Evolutionary conservation across 805 yeast species (phyloP).

Genomic region (Saccharomycopsis schoenii): DNA sequence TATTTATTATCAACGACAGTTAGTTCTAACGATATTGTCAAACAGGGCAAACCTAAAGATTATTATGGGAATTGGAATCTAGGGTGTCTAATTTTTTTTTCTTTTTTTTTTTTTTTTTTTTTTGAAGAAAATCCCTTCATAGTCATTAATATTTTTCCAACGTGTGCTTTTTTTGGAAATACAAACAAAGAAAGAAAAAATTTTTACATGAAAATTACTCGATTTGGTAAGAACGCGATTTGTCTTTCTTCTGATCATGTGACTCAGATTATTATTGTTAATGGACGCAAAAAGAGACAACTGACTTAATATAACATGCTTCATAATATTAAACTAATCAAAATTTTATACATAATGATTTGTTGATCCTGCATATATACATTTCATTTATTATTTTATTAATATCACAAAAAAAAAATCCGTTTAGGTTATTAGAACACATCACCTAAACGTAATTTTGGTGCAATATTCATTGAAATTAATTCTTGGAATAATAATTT

Average conservation of each 20-base stretch:
- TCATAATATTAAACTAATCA: no score
- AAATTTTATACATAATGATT: no score
- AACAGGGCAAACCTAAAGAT: no score
- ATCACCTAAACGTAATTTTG: constrained; percentile 82
- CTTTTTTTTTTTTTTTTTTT: no score
- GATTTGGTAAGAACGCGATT: background rate
- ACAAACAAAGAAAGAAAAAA: background rate
- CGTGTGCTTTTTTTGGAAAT: background rate
- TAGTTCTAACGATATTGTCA: no score
- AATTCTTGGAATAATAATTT: constrained; percentile 93
- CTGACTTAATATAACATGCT: no score
- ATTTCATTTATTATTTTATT: background rate
- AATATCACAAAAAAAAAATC: background rate
- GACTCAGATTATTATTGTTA: background rate
- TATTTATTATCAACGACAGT: background rate
- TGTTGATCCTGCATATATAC: background rate
- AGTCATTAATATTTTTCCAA: background rate
- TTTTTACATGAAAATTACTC: background rate
- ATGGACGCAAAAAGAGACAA: no score
- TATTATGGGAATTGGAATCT: no score
- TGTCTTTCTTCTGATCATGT: background rate
- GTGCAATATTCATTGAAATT: constrained; percentile 98
- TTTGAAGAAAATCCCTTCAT: background rate
- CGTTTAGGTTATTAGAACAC: constrained; percentile 39
- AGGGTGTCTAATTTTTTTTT: no score